Conservation (phyloP, 2,329 filamentous ascomycete genomes). For the Pseudomassariella vexata region DNA sequence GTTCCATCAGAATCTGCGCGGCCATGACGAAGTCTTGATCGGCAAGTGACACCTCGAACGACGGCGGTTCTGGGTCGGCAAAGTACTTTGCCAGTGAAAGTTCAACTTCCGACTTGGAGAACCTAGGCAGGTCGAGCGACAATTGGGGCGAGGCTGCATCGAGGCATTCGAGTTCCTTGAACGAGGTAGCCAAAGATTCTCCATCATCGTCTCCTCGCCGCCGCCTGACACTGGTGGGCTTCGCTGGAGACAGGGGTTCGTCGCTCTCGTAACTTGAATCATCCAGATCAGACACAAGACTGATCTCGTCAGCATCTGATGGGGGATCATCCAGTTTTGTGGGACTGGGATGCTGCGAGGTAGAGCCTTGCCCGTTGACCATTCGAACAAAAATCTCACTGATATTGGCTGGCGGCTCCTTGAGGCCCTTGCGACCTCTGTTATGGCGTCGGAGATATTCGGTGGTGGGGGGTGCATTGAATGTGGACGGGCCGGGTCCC, state of each 20-base stretch:
- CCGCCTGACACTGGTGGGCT: slow-evolving; percentile 36
- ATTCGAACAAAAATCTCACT: slow-evolving; percentile 31
- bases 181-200: slow-evolving; percentile 44
- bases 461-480: slow-evolving; percentile 35
- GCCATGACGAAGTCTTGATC: slow-evolving; percentile 61
- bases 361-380: slow-evolving; percentile 26
- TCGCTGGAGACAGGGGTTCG: slow-evolving; percentile 43
- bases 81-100: slow-evolving; percentile 50
- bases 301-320: slow-evolving; percentile 44
- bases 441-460: slow-evolving; percentile 43
- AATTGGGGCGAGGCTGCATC: slow-evolving; percentile 42
- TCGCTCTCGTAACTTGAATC: slow-evolving; percentile 46
- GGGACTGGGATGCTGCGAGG: slow-evolving; percentile 31
- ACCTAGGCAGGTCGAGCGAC: slow-evolving; percentile 41
- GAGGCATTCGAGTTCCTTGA: slow-evolving; percentile 40
- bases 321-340: slow-evolving; percentile 30
- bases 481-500: slow-evolving; percentile 23
- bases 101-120: slow-evolving; percentile 44
- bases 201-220: slow-evolving; percentile 45
- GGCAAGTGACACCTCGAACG: slow-evolving; percentile 36
- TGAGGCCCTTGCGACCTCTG: slow-evolving; percentile 32
- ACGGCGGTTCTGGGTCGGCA: slow-evolving; percentile 50
- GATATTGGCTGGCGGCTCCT: slow-evolving; percentile 28
- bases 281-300: slow-evolving; percentile 50
- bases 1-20: slow-evolving; percentile 67